Conservation (phyloP, 176 grass and related monocot species). For the Musa acuminata region DNA sequence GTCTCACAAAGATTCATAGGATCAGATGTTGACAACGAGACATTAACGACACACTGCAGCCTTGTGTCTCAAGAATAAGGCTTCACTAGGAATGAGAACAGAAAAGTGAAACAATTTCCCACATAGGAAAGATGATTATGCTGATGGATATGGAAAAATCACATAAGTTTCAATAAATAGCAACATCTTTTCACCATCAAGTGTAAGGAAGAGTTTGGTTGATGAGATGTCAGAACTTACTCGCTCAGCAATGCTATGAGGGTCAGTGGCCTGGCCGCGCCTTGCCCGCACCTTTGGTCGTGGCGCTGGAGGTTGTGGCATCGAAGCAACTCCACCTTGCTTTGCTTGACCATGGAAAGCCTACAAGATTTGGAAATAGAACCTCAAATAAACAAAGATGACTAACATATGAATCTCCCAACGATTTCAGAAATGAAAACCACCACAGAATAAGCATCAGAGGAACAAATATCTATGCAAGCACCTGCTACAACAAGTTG, state of each 20-base stretch:
- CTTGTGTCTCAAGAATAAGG: too few species aligned
- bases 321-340: constrained; percentile 41
- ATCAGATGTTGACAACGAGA: too few species aligned
- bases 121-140: too few species aligned
- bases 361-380: constrained; percentile 8
- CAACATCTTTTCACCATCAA: too few species aligned
- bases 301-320: constrained; percentile 51
- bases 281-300: constrained; percentile 80
- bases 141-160: neutral
- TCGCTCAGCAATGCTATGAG: constrained; percentile 94
- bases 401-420: neutral
- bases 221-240: constrained; percentile 23
- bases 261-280: constrained; percentile 85
- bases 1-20: neutral
- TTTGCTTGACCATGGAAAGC: constrained; percentile 62
- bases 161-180: too few species aligned
- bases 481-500: neutral
- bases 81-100: too few species aligned
- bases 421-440: neutral
- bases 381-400: neutral
- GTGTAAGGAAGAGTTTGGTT: neutral
- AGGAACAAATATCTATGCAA: neutral
- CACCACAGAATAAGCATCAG: neutral
- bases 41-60: too few species aligned
- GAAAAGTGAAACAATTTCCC: too few species aligned